phyloP scores from a whole-genome alignment of 768 basidiomycete species.

The Tricholoma saponaceum region DNA sequence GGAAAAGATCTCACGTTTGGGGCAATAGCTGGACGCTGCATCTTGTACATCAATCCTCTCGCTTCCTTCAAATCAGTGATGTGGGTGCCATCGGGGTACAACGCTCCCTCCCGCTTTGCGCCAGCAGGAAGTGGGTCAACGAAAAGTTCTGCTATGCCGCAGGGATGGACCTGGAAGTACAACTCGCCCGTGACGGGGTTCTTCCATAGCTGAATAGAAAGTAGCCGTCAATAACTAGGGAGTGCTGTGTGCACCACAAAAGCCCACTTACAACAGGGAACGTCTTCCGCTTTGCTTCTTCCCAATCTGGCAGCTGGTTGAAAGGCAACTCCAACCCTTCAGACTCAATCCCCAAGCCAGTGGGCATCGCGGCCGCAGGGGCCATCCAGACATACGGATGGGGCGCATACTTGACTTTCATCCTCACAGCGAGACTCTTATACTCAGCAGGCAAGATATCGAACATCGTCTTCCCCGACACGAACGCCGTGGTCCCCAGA shows the following conservation, averaged over 20 bases:
- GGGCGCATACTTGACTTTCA: constrained; percentile 74
- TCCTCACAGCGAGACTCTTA: constrained; percentile 78
- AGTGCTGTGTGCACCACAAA: constrained; percentile 20
- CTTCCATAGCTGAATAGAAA: constrained; percentile 69
- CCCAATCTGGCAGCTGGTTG: constrained; percentile 77
- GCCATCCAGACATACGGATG: constrained; percentile 94
- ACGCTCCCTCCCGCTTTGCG: constrained; percentile 51
- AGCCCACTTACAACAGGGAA: constrained; percentile 50
- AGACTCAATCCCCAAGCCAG: constrained; percentile 78
- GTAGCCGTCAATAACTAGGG: background rate
- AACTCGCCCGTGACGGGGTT: constrained; percentile 81
- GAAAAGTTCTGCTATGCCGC: constrained; percentile 61
- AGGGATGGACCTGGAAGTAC: constrained; percentile 90
- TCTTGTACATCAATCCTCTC: constrained; percentile 71
- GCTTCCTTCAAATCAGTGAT: constrained; percentile 71
- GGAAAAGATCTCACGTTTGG: constrained; percentile 47
- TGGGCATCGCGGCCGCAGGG: constrained; percentile 64
- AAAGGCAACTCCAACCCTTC: constrained; percentile 70
- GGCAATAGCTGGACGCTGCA: constrained; percentile 88
- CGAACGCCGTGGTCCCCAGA: constrained; percentile 83
- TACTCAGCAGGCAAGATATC: constrained; percentile 64
- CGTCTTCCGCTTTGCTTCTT: constrained; percentile 67
- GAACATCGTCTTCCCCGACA: constrained; percentile 81
- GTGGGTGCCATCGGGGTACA: constrained; percentile 82
- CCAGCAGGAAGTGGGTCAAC: constrained; percentile 70